Conservation (phyloP, 441 rosid genomes). For the Bruguiera hainesii region DNA sequence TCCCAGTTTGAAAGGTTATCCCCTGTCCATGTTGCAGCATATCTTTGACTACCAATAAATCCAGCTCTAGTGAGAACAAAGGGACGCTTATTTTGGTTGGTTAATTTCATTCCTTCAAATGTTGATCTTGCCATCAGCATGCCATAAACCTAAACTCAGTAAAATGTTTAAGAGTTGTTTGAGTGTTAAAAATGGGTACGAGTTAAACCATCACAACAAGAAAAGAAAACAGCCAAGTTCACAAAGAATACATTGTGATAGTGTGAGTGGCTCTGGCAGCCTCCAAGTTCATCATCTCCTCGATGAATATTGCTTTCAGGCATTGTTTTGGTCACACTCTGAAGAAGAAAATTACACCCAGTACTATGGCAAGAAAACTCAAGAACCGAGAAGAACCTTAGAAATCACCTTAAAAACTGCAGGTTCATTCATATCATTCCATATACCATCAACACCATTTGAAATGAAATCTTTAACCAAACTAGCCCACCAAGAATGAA, state of each 20-base stretch:
- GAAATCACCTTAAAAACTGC: constrained; percentile 71
- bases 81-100: constrained; percentile 72
- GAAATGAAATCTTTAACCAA: constrained; percentile 70
- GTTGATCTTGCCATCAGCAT: constrained; percentile 95
- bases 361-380: background rate
- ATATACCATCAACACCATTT: constrained; percentile 94
- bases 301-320: constrained; percentile 78
- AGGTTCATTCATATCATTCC: constrained; percentile 99
- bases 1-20: constrained; percentile 97
- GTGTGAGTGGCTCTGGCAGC: constrained; percentile 71
- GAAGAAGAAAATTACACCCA: constrained; percentile 29
- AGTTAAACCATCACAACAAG: background rate
- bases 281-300: constrained; percentile 86
- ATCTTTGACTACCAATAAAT: constrained; percentile 85
- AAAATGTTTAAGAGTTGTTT: constrained; percentile 12
- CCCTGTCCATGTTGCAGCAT: constrained; percentile 98
- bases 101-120: constrained; percentile 79
- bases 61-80: constrained; percentile 98
- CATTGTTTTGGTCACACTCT: constrained; percentile 91
- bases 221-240: constrained; percentile 12
- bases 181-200: constrained; percentile 1
- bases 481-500: constrained; percentile 90
- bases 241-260: constrained; percentile 81
- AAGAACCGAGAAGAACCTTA: background rate
- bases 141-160: constrained; percentile 68